Percentiles rank a stretch among this genome's conserved stretches.
Conservation (phyloP, 805 yeast genomes). For the Starmerella kuoi region DNA sequence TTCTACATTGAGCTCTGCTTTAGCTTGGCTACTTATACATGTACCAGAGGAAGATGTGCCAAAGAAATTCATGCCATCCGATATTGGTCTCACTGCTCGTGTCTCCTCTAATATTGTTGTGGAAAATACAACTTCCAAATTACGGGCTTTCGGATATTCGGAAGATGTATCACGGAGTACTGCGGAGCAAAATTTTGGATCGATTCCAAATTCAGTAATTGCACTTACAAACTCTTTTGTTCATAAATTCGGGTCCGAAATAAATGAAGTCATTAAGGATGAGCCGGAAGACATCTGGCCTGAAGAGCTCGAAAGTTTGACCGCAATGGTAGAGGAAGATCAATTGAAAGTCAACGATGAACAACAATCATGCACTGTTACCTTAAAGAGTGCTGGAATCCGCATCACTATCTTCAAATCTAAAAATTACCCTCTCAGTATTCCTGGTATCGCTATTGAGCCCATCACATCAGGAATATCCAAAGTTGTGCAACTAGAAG, state of each 20-base stretch:
- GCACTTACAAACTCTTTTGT: conserved; percentile 25
- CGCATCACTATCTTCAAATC: conserved; percentile 34
- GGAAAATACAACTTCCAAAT: conserved; percentile 48
- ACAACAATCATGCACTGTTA: conserved; percentile 9
- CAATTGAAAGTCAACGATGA: conserved; percentile 20
- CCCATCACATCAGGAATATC: conserved; percentile 28
- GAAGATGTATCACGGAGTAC: conserved; percentile 47
- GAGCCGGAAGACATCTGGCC: conserved; percentile 39
- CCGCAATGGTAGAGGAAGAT: conserved; percentile 43
- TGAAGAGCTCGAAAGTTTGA: conserved; percentile 61
- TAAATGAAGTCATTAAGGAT: not conserved
- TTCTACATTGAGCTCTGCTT: conserved; percentile 37
- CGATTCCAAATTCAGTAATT: conserved; percentile 35
- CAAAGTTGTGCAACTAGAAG: conserved; percentile 29
- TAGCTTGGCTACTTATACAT: conserved; percentile 74
- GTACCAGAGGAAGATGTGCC: conserved; percentile 95
- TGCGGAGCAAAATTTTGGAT: conserved; percentile 27
- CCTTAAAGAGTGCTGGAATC: conserved; percentile 8
- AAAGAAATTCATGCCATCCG: conserved; percentile 26
- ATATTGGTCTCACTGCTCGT: conserved; percentile 26
- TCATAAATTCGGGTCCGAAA: conserved; percentile 9
- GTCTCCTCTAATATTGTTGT: conserved; percentile 39
- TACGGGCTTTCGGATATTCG: conserved; percentile 60
- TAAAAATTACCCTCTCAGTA: conserved; percentile 44
- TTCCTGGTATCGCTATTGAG: conserved; percentile 58